Evolutionary conservation across 768 basidiomycete genomes (phyloP), one percentile per base, ranked within the genome.

Genomic region (Strobilomyces dryophilus): DNA sequence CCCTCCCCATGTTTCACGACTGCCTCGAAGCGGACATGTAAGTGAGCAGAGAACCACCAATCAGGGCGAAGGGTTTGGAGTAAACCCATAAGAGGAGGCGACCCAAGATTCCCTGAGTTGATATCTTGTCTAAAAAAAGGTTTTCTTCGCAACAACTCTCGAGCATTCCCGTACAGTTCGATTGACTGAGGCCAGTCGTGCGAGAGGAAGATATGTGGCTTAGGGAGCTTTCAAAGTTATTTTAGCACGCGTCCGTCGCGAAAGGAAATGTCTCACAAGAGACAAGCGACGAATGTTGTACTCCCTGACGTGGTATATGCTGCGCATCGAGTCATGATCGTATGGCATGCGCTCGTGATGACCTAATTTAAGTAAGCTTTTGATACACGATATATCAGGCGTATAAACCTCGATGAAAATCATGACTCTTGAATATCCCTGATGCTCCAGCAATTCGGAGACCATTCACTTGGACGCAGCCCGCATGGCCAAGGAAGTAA

Each of bases 121-220:
- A 94, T 77, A 69, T 98, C 92, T 24, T 75, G 71, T 34, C 76
- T 75, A 65, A 98, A 87, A 71, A 86, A 89, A 1, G 84, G 82
- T 66, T 95, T 98, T 40, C 81, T 79, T 3, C 82, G 75, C 14
- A 98, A 71, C 0, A 99, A 75, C 9, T 62, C 74, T 7, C 64
- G 61, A 8, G 85, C 68, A 62, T 98, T 79, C 17, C 95, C 94
- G 57, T 93, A 77, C 9, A 83, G 82, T 54, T 89, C 92, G 49
- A 99, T 94, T 2, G 77, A 77, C 39, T 81, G 79, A 0, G 97
- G 97, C 97, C 95, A 99, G 70, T 98, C 97, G 66, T 99, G 95
- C 2, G 95, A 98, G 34, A 98, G 77, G 74, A 98, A 91, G 26
- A 98, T 79, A 27, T 83, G 71, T 7, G 85, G 79, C 10, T 77